A percentile compares a stretch with the other conserved stretches of the same genome.
phyloP scores from a whole-genome alignment of 495 filamentous ascomycete genomes.

The Talaromyces liani region DNA sequence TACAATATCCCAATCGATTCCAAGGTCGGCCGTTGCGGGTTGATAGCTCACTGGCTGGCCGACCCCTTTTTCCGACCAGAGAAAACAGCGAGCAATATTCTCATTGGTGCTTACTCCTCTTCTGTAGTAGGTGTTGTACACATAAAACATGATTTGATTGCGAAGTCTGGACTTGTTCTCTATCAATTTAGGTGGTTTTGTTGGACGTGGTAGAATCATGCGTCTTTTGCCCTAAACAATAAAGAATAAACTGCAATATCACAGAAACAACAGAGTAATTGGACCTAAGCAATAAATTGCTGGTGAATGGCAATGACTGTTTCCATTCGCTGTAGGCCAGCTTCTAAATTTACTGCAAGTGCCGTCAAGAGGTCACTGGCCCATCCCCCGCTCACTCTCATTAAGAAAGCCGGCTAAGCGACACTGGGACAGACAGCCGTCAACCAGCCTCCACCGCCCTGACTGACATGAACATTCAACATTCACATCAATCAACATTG shows the following conservation, averaged over 20 bases:
- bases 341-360: not conserved
- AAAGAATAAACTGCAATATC: not conserved
- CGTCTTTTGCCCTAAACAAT: not conserved
- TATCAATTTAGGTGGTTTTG: not conserved
- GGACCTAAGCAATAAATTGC: no score
- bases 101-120: not conserved
- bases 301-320: not conserved
- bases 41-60: not conserved
- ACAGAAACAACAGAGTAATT: no score
- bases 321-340: not conserved
- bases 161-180: not conserved
- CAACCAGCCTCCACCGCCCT: constrained; percentile 11
- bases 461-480: not conserved
- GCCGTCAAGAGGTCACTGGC: not conserved
- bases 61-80: not conserved
- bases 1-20: not conserved
- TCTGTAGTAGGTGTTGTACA: not conserved
- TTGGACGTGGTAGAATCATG: not conserved
- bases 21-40: not conserved
- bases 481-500: not conserved
- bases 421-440: constrained; percentile 26
- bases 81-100: not conserved
- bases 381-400: constrained; percentile 27
- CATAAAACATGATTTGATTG: not conserved
- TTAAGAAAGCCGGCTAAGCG: constrained; percentile 29